Conservation (phyloP, 371 early-diverging fungal species). For the Mucor irregularis region DNA sequence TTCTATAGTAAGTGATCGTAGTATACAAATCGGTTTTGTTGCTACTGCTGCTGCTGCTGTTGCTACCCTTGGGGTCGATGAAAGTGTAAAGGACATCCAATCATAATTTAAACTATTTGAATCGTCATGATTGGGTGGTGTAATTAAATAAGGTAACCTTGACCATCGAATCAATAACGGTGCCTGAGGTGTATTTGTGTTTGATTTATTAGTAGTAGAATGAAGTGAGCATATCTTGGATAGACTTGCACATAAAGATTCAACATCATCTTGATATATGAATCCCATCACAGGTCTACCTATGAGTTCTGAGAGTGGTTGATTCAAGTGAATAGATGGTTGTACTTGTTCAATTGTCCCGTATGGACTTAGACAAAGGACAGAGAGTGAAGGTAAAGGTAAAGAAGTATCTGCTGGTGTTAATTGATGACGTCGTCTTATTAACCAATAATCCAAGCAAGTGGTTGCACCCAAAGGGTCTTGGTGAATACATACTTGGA, state of each 20-base stretch:
- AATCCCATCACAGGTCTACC: slow-evolving; percentile 29
- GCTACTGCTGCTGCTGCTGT: neutral
- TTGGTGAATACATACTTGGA: slow-evolving; percentile 29
- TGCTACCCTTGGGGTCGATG: neutral
- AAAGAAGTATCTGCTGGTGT: neutral
- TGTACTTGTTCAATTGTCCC: slow-evolving; percentile 27
- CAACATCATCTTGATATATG: slow-evolving; percentile 25
- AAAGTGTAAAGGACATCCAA: slow-evolving; percentile 25
- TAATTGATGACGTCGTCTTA: neutral
- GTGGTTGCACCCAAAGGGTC: slow-evolving; percentile 15
- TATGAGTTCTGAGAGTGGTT: slow-evolving; percentile 5
- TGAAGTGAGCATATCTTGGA: slow-evolving; percentile 3
- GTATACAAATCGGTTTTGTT: slow-evolving; percentile 9
- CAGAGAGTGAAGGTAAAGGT: too few relatives aligned
- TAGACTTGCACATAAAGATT: slow-evolving; percentile 11
- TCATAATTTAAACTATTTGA: slow-evolving; percentile 15
- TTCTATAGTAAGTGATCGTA: slow-evolving; percentile 11
- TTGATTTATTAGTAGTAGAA: neutral
- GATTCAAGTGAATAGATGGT: slow-evolving; percentile 5
- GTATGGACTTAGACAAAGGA: slow-evolving; percentile 24
- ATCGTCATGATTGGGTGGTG: neutral
- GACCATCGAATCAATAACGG: slow-evolving; percentile 28
- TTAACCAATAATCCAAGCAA: slow-evolving; percentile 23
- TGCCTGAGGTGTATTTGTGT: neutral
- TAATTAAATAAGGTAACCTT: slow-evolving; percentile 7